Evolutionary conservation across 139 green algal species (phyloP), one percentile per base, ranked within the genome.

Genomic region (Tetratostichococcus sp.): DNA sequence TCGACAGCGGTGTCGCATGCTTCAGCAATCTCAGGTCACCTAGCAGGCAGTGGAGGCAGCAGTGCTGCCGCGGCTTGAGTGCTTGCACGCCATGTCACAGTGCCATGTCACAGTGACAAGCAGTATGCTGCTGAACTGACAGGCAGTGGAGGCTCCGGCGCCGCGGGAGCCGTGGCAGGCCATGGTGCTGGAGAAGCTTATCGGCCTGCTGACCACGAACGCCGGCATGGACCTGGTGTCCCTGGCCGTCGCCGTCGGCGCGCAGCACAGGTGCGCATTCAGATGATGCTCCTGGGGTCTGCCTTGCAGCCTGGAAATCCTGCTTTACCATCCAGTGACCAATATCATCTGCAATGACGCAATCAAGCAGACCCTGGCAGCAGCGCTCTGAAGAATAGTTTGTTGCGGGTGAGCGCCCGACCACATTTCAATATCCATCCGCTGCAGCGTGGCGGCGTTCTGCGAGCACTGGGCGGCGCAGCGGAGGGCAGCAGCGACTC

Each of bases 161-260:
- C 35, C 26, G 14, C 43, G 57, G 31, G 33, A 23, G 33, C 25
- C 2, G 35, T 59, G 50, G 50, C 50, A 62, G 50, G 50, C 50
- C 11, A 26, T 62, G 50, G 50, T 17, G 14, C 30, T 85, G 66
- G 81, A 79, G 30, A 72, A 78, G 21, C 21, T 89, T 0, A 30
- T 89, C 3, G 72, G 65, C 14, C 82, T 83, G 30, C 67, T 88
- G 35, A 74, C 80, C 5, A 86, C 72, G 62, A 58, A 86, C 0
- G 65, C 59, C 11, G 84, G 84, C 8, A 70, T 81, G 34, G 75
- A 39, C 70, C 71, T 89, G 0, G 78, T 89, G 62, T 81, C 76
- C 1, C 73, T 89, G 26, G 84, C 71, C 6, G 78, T 89, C 43
- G 76, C 73, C 34, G 67, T 89, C 50, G 84, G 76, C 1, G 81